Percentiles rank a stretch among this genome's conserved stretches.
phyloP scores from a whole-genome alignment of 257 asterid genomes.

The Solanum clarkiae region DNA sequence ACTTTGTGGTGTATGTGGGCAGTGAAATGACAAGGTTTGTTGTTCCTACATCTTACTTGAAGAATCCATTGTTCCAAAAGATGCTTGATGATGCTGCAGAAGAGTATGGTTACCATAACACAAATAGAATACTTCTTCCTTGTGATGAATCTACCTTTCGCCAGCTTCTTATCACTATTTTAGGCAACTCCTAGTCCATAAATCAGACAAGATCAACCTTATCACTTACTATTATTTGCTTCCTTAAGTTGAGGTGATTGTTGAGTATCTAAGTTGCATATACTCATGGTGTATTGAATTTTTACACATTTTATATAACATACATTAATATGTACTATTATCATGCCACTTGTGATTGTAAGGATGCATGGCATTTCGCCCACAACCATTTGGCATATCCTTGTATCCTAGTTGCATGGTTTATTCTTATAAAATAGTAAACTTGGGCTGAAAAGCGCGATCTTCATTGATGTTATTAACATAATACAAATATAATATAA shows the following conservation, averaged over 20 bases:
- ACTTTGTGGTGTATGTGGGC: constrained; percentile 75
- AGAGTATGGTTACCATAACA: constrained; percentile 45
- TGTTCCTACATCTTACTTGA: constrained; percentile 40
- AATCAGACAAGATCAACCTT: neutral
- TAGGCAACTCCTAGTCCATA: constrained; percentile 3
- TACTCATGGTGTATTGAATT: neutral
- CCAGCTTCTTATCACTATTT: constrained; percentile 7
- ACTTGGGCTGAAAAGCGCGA: no score
- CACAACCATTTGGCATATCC: no score
- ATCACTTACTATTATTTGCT: neutral
- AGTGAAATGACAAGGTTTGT: constrained; percentile 44
- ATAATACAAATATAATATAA: no score
- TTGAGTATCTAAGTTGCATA: neutral
- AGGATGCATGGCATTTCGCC: no score
- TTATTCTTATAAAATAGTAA: no score
- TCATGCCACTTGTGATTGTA: no score
- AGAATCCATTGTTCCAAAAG: constrained; percentile 31
- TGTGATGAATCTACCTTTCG: constrained; percentile 38
- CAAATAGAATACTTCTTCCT: constrained; percentile 35
- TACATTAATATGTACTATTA: no score
- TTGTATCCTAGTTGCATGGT: no score
- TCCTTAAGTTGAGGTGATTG: neutral
- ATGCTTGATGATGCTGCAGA: constrained; percentile 61
- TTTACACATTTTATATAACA: neutral
- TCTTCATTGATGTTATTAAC: no score